phyloP scores from a whole-genome alignment of 1,284 basidiomycete species.

The Microbotryum scabiosae region DNA sequence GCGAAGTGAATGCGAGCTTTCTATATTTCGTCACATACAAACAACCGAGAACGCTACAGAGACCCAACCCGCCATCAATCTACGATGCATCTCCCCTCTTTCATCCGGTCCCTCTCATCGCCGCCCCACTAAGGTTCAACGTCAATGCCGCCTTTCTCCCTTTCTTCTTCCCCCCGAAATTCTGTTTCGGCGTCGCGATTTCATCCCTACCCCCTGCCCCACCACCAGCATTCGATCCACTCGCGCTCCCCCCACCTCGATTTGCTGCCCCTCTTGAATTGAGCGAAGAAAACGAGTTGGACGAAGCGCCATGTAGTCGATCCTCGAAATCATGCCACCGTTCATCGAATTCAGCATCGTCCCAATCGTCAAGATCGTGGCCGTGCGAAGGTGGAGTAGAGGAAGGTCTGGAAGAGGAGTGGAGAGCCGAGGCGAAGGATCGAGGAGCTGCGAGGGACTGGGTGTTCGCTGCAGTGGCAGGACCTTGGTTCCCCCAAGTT shows the following conservation, averaged over 20 bases:
- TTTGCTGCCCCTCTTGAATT: not conserved
- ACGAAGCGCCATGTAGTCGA: not conserved
- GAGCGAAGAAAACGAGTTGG: too few species aligned
- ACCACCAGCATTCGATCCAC: constrained; percentile 4
- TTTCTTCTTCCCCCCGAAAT: not conserved
- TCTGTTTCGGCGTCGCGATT: not conserved
- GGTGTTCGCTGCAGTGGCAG: not conserved
- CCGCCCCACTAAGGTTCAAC: constrained; percentile 10
- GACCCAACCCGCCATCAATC: not conserved
- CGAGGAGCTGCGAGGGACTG: constrained; percentile 4
- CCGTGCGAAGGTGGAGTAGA: too few species aligned
- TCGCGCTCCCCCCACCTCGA: not conserved
- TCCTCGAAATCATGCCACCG: constrained; percentile 27
- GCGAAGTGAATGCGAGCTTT: too few species aligned
- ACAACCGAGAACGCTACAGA: not conserved
- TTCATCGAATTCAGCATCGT: constrained; percentile 21
- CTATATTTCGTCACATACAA: too few species aligned
- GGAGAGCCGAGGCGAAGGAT: constrained; percentile 24
- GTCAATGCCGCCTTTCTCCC: constrained; percentile 7
- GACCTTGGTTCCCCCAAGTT: not conserved
- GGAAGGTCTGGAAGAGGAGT: constrained; percentile 5
- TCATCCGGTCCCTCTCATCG: constrained; percentile 11
- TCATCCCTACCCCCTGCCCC: not conserved
- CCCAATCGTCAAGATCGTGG: not conserved
- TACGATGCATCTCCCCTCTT: not conserved